These are phyloP conservation scores for Limnomonas spitsbergensis DNA, from an alignment of 139 green algal species.

Conservation along the genomic window DNA sequence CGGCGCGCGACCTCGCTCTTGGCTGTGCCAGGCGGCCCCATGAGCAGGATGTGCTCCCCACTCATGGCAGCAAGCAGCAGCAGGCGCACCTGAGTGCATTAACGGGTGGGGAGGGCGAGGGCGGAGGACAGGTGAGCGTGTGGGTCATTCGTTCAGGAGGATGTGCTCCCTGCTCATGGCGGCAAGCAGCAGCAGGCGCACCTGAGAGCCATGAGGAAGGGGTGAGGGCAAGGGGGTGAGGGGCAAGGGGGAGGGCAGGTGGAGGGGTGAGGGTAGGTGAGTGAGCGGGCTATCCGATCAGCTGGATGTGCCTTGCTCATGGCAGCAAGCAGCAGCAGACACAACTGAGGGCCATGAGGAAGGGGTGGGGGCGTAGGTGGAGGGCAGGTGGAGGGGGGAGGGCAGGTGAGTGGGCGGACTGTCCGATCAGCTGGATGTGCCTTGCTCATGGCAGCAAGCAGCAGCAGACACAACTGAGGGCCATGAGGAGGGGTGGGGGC, in stretches of 20 bases:
- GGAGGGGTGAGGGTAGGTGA: no score
- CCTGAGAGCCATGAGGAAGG: conserved; percentile 78
- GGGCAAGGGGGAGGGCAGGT: no score
- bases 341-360: conserved; percentile 77
- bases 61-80: conserved; percentile 83
- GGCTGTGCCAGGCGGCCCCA: conserved; percentile 77
- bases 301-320: conserved; percentile 79
- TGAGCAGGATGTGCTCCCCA: no score
- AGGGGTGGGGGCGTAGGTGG: no score
- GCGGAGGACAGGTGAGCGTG: no score
- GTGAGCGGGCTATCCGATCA: no score
- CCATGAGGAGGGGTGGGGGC: conserved; percentile 56
- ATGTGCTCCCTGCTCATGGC: conserved; percentile 88
- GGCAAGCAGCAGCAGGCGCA: conserved; percentile 82
- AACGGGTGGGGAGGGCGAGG: no score
- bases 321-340: conserved; percentile 83
- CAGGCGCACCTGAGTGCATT: conserved; percentile 76
- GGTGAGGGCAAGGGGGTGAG: no score
- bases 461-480: conserved; percentile 75
- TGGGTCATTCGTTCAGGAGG: conserved; percentile 82
- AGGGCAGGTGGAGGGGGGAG: no score
- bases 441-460: conserved; percentile 81
- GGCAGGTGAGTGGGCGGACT: no score
- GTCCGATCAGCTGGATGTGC: no score
- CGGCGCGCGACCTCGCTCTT: conserved; percentile 87